These are phyloP conservation scores for Lachnellula arida DNA, from an alignment of 2,329 filamentous ascomycete species.

Conservation along the genomic window DNA sequence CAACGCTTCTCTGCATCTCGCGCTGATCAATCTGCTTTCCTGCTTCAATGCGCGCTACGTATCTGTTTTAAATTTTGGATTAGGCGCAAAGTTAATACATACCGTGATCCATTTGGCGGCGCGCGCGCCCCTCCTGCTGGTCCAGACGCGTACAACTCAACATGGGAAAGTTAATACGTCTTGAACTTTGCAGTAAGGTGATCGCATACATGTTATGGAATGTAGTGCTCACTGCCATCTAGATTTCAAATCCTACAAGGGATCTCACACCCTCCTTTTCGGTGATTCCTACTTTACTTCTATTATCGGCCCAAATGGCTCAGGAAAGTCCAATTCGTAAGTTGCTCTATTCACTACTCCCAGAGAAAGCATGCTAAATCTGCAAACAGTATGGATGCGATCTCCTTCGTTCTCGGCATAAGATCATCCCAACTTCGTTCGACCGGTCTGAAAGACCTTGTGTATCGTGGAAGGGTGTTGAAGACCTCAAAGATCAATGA, in stretches of 20 bases:
- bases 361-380: slow-evolving; percentile 20
- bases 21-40: too few relatives aligned
- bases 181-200: slow-evolving; percentile 84
- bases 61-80: not conserved
- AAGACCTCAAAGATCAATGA: slow-evolving; percentile 90
- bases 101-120: slow-evolving; percentile 4
- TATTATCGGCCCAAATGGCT: slow-evolving; percentile 99
- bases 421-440: slow-evolving; percentile 98
- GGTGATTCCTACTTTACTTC: slow-evolving; percentile 99
- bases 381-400: slow-evolving; percentile 84
- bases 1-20: too few relatives aligned
- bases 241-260: slow-evolving; percentile 99
- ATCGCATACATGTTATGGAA: slow-evolving; percentile 1
- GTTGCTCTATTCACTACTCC: slow-evolving; percentile 40
- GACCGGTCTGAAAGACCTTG: slow-evolving; percentile 85
- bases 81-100: not conserved
- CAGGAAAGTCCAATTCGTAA: slow-evolving; percentile 96
- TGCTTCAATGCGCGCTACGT: not conserved
- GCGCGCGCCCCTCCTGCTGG: slow-evolving; percentile 20
- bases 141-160: slow-evolving; percentile 36
- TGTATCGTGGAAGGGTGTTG: slow-evolving; percentile 91
- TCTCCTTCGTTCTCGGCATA: slow-evolving; percentile 97
- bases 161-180: slow-evolving; percentile 94
- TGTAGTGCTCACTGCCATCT: slow-evolving; percentile 14
- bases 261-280: slow-evolving; percentile 88